A percentile compares a stretch with the other conserved stretches of the same genome.
Evolutionary conservation across 192 early-diverging fungal species (phyloP).

Genomic region (Borealophlyctis nickersoniae): DNA sequence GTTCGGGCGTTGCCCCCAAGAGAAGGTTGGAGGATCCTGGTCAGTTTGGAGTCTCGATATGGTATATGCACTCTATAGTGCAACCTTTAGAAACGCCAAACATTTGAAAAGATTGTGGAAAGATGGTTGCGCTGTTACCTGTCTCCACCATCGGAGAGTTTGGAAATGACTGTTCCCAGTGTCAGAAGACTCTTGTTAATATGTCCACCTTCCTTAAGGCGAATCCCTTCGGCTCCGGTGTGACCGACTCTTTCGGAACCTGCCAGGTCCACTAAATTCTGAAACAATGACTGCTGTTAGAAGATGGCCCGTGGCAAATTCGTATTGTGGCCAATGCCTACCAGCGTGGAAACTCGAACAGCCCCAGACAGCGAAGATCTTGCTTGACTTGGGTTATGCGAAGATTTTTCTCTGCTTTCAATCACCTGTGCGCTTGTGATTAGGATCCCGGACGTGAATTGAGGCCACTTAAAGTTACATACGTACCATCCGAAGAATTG

Average conservation of each 20-base stretch:
- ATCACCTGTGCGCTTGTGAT: slow-evolving; percentile 47
- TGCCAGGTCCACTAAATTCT: slow-evolving; percentile 94
- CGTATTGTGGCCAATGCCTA: slow-evolving; percentile 21
- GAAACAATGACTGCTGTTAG: too few species aligned
- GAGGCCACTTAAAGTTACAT: neutral
- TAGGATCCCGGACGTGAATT: neutral
- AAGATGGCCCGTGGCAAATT: too few species aligned
- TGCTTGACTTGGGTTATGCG: neutral
- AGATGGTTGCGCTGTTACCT: too few species aligned
- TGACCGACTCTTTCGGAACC: slow-evolving; percentile 76
- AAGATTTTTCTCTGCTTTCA: slow-evolving; percentile 67
- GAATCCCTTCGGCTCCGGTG: slow-evolving; percentile 74
- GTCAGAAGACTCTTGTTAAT: slow-evolving; percentile 92
- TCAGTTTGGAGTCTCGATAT: slow-evolving; percentile 95
- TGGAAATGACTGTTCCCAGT: slow-evolving; percentile 89
- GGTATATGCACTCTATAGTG: slow-evolving; percentile 71
- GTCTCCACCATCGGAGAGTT: slow-evolving; percentile 66
- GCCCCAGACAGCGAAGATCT: slow-evolving; percentile 1
- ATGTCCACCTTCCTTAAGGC: slow-evolving; percentile 89
- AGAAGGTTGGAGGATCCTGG: slow-evolving; percentile 88
- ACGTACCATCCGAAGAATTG: slow-evolving; percentile 82
- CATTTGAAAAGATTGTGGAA: neutral
- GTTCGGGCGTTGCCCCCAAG: slow-evolving; percentile 86
- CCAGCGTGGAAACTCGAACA: slow-evolving; percentile 14
- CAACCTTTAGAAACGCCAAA: neutral